Conservation (phyloP, 2,329 filamentous ascomycete genomes). For the Davidsoniella australis region DNA sequence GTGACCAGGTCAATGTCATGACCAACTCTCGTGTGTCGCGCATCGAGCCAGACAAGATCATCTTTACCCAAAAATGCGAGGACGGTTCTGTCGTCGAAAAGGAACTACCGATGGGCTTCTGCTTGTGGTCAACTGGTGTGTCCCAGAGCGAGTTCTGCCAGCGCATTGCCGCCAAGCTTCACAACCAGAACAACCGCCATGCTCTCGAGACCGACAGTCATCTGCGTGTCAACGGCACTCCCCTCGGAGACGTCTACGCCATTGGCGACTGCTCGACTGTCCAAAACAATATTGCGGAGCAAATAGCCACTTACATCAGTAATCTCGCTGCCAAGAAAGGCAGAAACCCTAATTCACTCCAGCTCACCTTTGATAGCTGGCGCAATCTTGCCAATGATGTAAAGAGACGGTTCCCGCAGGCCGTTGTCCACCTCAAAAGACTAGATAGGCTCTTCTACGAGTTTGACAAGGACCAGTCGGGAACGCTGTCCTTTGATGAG, state of each 20-base stretch:
- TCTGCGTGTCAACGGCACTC: conserved; percentile 72
- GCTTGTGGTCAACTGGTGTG: conserved; percentile 93
- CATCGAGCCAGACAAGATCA: conserved; percentile 63
- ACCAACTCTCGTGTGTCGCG: conserved; percentile 90
- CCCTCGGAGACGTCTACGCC: conserved; percentile 86
- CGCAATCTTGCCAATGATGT: conserved; percentile 67
- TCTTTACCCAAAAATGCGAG: conserved; percentile 69
- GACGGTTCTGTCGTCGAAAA: conserved; percentile 65
- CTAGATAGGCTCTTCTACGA: conserved; percentile 80
- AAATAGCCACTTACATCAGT: conserved; percentile 79
- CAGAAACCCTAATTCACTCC: conserved; percentile 73
- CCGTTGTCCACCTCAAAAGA: conserved; percentile 67
- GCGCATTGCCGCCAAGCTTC: conserved; percentile 58
- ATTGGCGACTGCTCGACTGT: conserved; percentile 94
- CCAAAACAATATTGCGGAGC: conserved; percentile 89
- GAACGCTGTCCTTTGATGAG: conserved; percentile 87
- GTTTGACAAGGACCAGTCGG: conserved; percentile 85
- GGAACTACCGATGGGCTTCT: conserved; percentile 90
- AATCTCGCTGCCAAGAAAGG: conserved; percentile 83
- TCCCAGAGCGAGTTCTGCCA: conserved; percentile 68
- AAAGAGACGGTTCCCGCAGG: conserved; percentile 79
- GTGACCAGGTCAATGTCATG: conserved; percentile 79
- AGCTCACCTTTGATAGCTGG: conserved; percentile 81
- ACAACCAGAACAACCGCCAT: conserved; percentile 69
- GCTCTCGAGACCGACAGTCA: conserved; percentile 92